Base-by-base conservation (phyloP, 2,329 filamentous ascomycete species). In the Pestalotiopsis sp. region DNA sequence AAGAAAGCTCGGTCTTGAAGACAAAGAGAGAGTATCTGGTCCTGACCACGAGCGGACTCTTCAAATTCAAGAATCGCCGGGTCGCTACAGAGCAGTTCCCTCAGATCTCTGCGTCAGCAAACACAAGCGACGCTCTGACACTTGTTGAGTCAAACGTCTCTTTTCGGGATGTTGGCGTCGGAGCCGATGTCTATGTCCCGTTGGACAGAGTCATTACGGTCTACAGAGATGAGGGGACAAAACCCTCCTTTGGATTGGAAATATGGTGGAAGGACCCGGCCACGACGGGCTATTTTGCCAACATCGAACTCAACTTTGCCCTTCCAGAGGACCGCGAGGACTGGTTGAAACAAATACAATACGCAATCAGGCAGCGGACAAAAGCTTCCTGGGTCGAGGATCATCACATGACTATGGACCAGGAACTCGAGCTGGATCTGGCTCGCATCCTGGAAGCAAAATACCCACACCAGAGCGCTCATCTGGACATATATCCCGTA, bases 251-350 rank as follows among this genome's bases (percentile, higher is more conserved):
- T 59, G 85, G 85, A 5, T 76, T 89, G 65, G 87, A 89, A 73
- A 80, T 89, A 2, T 89, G 86, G 86, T 89, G 87, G 87, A 83
- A 82, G 68, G 83, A 83, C 14, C 75, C 78, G 17, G 78, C 81
- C 68, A 81, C 83, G 2, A 79, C 80, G 13, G 77, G 85, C 56
- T 78, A 81, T 14, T 88, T 86, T 70, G 79, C 79, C 68, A 85
- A 83, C 68, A 77, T 84, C 2, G 83, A 84, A 52, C 76, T 89
- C 49, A 85, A 85, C 73, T 88, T 89, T 73, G 78, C 77, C 62
- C 75, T 84, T 38, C 82, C 84, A 9, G 79, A 82, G 36, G 84
- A 87, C 65, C 80, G 86, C 31, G 84, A 88, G 67, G 81, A 84
- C 59, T 85, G 84, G 81, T 75, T 89, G 68, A 80, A 81, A 17